These are phyloP conservation scores for Euphorbia peplus DNA, from an alignment of 345 rosid genomes.

Conservation along the genomic window DNA sequence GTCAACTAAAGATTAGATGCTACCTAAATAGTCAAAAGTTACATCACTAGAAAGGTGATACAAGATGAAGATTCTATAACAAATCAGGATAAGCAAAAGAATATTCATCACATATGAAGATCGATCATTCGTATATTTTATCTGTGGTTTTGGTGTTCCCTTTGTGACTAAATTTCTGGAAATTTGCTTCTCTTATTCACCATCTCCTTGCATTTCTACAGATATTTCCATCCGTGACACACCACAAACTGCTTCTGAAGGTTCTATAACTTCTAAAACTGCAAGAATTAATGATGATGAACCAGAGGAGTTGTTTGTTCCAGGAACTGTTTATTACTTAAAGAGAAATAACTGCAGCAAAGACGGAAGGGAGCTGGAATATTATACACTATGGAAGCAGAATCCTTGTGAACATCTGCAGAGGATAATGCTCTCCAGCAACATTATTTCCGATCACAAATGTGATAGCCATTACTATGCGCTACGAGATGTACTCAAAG, in stretches of 20 bases:
- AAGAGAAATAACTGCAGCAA: slow-evolving; percentile 42
- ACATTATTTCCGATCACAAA: slow-evolving; percentile 79
- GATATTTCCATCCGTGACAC: slow-evolving; percentile 28
- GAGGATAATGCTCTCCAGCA: slow-evolving; percentile 76
- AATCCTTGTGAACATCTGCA: slow-evolving; percentile 82
- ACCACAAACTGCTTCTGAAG: slow-evolving; percentile 13
- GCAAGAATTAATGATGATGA: slow-evolving; percentile 16
- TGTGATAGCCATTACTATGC: slow-evolving; percentile 89
- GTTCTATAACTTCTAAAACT: slow-evolving; percentile 18
- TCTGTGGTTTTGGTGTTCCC: neutral
- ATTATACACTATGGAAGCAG: slow-evolving; percentile 78
- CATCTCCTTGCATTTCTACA: slow-evolving; percentile 18
- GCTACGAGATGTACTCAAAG: slow-evolving; percentile 81
- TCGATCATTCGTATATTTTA: too few relatives aligned
- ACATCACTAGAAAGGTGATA: neutral
- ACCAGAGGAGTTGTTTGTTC: slow-evolving; percentile 71
- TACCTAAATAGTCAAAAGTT: neutral
- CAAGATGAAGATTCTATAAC: neutral
- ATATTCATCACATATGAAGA: too few relatives aligned
- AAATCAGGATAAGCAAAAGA: neutral
- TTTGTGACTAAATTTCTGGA: neutral
- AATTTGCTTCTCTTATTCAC: neutral
- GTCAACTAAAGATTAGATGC: neutral
- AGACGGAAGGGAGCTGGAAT: slow-evolving; percentile 36
- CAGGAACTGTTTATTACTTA: slow-evolving; percentile 72